phyloP scores from a whole-genome alignment of 495 filamentous ascomycete genomes.

The Tuber calosporum region DNA sequence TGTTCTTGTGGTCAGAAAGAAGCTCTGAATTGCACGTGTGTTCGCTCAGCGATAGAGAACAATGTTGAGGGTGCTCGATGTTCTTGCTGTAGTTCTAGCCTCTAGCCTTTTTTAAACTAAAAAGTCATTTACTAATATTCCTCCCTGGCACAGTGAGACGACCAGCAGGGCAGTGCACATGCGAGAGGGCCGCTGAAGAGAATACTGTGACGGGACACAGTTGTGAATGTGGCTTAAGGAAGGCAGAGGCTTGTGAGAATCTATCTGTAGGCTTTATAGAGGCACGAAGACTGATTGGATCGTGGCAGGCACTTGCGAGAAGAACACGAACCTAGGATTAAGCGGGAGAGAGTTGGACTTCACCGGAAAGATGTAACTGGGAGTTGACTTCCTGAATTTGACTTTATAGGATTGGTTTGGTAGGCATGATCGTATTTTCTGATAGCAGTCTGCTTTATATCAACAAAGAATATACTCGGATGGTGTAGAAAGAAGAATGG shows the following conservation, averaged over 20 bases:
- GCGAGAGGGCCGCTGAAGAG: constrained; percentile 65
- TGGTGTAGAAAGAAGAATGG: no score
- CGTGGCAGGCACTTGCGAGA: constrained; percentile 40
- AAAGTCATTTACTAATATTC: constrained; percentile 19
- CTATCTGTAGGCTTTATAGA: constrained; percentile 7
- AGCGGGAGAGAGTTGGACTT: constrained; percentile 38
- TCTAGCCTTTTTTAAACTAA: neutral
- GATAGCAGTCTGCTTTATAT: neutral
- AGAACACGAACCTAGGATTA: constrained; percentile 25
- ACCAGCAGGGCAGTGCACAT: constrained; percentile 73
- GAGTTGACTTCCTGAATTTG: constrained; percentile 4
- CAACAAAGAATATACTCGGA: no score
- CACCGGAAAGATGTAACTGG: constrained; percentile 18
- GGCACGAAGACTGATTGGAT: constrained; percentile 6
- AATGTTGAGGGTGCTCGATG: constrained; percentile 62
- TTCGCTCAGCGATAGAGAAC: constrained; percentile 72
- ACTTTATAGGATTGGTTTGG: neutral
- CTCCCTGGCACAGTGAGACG: constrained; percentile 50
- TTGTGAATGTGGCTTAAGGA: constrained; percentile 72
- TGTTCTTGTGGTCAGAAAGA: constrained; percentile 86
- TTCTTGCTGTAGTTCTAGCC: constrained; percentile 59
- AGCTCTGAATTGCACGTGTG: constrained; percentile 79
- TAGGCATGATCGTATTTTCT: neutral
- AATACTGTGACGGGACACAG: constrained; percentile 57
- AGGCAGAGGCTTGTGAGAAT: constrained; percentile 52